Percentiles rank a stretch among this genome's conserved stretches.
Conservation (phyloP, 805 yeast species). For the Zygosaccharomyces gambellarensis region DNA sequence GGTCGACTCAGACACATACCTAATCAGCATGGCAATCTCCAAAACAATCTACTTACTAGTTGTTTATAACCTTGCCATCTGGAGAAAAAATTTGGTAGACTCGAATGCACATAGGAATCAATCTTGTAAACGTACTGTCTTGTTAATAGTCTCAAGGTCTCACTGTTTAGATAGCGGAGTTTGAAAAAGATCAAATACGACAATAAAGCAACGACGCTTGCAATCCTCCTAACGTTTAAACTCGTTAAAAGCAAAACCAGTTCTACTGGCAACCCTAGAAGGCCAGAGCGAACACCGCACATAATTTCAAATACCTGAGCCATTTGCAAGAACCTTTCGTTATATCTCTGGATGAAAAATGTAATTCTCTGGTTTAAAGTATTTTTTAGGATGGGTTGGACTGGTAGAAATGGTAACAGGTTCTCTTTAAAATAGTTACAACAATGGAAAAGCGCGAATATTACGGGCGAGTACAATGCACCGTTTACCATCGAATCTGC, state of each 20-base stretch:
- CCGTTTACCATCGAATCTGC: constrained; percentile 41
- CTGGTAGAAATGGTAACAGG: constrained; percentile 49
- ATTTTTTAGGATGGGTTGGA: constrained; percentile 23
- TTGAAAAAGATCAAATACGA: constrained; percentile 53
- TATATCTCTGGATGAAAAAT: constrained; percentile 36
- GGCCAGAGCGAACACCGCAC: constrained; percentile 37
- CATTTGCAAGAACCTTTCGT: constrained; percentile 40
- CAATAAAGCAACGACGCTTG: constrained; percentile 37
- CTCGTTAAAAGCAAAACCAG: constrained; percentile 33
- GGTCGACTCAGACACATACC: too few relatives aligned
- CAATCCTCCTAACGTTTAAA: constrained; percentile 19
- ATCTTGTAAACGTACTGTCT: constrained; percentile 43
- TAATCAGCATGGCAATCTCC: constrained; percentile 15
- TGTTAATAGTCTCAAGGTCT: constrained; percentile 48
- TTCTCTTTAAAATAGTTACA: constrained; percentile 52
- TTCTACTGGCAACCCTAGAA: constrained; percentile 40
- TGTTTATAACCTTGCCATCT: constrained; percentile 23
- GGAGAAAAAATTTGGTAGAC: constrained; percentile 34
- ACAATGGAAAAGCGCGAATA: constrained; percentile 62
- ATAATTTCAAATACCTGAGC: constrained; percentile 48
- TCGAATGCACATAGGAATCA: constrained; percentile 35
- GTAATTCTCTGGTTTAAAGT: constrained; percentile 31
- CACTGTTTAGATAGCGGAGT: constrained; percentile 54
- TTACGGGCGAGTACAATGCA: constrained; percentile 54
- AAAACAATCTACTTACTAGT: constrained; percentile 16